Conservation (phyloP, 208 protist species). For the Strigomonas culicis region DNA sequence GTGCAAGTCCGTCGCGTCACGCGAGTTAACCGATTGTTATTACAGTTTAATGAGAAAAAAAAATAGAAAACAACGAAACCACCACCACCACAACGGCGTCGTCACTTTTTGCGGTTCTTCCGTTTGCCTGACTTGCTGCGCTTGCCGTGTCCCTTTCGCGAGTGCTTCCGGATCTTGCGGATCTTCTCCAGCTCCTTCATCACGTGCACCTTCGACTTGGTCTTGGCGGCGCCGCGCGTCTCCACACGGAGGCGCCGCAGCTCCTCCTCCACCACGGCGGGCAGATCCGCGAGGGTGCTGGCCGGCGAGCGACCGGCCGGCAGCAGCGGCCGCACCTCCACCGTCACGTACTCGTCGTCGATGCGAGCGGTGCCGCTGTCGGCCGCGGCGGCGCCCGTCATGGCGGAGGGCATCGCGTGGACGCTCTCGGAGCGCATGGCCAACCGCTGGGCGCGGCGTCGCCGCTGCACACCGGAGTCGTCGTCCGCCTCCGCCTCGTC, state of each 20-base stretch:
- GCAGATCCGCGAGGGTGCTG: slow-evolving; percentile 79
- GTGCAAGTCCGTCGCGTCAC: no score
- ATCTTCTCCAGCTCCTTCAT: slow-evolving; percentile 88
- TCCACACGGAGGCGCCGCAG: slow-evolving; percentile 64
- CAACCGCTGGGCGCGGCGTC: slow-evolving; percentile 15
- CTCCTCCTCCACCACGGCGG: slow-evolving; percentile 68
- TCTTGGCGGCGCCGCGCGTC: slow-evolving; percentile 65
- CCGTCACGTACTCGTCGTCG: slow-evolving; percentile 56
- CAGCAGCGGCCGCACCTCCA: slow-evolving; percentile 79
- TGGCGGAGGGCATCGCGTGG: slow-evolving; percentile 59
- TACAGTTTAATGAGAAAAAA: slow-evolving; percentile 9
- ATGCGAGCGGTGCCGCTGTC: slow-evolving; percentile 2
- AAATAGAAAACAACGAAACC: slow-evolving; percentile 2
- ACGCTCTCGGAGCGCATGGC: slow-evolving; percentile 28
- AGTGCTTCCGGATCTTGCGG: slow-evolving; percentile 84
- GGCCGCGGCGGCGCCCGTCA: slow-evolving; percentile 26
- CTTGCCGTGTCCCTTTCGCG: slow-evolving; percentile 87
- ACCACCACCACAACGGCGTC: background rate
- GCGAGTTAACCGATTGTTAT: no score
- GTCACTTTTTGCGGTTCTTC: slow-evolving; percentile 69
- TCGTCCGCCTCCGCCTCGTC: slow-evolving; percentile 14
- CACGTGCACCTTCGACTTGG: slow-evolving; percentile 66
- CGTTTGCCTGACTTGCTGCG: slow-evolving; percentile 78
- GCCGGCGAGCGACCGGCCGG: background rate
- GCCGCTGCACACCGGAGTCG: slow-evolving; percentile 2